Conservation (phyloP, 805 yeast species). For the Candida methanosorbosa region DNA sequence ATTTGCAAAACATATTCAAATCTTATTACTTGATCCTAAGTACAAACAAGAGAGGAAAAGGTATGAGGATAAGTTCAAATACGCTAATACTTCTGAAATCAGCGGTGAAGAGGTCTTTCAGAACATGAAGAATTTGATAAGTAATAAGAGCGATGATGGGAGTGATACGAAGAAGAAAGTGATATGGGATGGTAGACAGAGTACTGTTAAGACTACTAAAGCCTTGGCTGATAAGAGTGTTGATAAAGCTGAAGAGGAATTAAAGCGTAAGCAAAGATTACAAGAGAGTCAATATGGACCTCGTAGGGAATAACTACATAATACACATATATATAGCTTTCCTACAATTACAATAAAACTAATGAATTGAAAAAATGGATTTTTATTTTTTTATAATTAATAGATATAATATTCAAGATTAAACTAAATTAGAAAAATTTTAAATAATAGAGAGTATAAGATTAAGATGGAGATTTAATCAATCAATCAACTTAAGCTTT, state of each 20-base stretch:
- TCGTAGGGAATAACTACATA: too few relatives aligned
- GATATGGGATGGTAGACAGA: constrained; percentile 25
- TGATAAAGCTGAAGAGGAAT: constrained; percentile 16
- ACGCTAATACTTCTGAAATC: constrained; percentile 19
- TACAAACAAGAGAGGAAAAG: constrained; percentile 61
- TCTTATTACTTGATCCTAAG: constrained; percentile 67
- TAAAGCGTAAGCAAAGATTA: too few relatives aligned
- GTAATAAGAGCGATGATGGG: not conserved
- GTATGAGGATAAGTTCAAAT: constrained; percentile 48
- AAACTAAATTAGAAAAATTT: too few relatives aligned
- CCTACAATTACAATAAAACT: too few relatives aligned
- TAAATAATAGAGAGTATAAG: too few relatives aligned
- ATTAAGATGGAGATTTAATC: too few relatives aligned
- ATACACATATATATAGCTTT: too few relatives aligned
- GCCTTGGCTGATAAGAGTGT: constrained; percentile 9
- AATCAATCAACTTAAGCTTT: too few relatives aligned
- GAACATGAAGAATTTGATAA: constrained; percentile 40
- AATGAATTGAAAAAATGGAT: not conserved
- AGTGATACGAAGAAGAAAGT: constrained; percentile 19
- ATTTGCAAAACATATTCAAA: constrained; percentile 63
- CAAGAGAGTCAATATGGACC: too few relatives aligned
- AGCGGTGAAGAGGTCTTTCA: constrained; percentile 50
- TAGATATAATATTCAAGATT: not conserved
- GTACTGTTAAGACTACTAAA: constrained; percentile 17
- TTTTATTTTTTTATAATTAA: constrained; percentile 1